Evolutionary conservation across 495 filamentous ascomycete genomes (phyloP).

Genomic region (Polyplosphaeria fusca): DNA sequence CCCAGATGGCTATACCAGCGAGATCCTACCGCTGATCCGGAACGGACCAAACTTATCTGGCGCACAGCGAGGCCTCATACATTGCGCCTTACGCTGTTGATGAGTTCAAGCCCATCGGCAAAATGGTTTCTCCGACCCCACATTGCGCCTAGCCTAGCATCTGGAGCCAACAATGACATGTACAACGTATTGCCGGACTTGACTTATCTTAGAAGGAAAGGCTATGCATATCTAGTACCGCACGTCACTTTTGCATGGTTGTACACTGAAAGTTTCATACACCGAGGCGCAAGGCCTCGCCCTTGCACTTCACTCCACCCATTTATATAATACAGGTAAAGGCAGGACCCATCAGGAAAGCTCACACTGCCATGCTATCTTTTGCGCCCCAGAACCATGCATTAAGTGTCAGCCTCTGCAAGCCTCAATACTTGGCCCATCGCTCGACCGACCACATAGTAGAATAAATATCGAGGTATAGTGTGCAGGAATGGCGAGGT

Average conservation of each 20-base stretch:
- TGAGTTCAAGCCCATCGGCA: not conserved
- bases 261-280: too few relatives aligned
- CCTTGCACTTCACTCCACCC: too few relatives aligned
- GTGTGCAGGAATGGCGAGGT: too few relatives aligned
- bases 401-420: conserved; percentile 1
- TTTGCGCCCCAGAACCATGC: conserved; percentile 14
- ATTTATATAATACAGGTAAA: conserved; percentile 15
- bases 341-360: not conserved
- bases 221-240: too few relatives aligned
- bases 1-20: not conserved
- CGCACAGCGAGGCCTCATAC: too few relatives aligned
- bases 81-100: too few relatives aligned
- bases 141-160: too few relatives aligned
- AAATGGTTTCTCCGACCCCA: not conserved
- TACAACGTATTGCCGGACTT: too few relatives aligned
- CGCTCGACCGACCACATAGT: not conserved
- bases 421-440: not conserved
- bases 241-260: too few relatives aligned
- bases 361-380: not conserved
- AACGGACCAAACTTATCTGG: not conserved
- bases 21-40: not conserved
- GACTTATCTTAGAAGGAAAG: too few relatives aligned
- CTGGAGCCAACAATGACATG: too few relatives aligned
- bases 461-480: conserved; percentile 2
- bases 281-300: too few relatives aligned